Base-by-base conservation (phyloP, 2,329 filamentous ascomycete genomes). In the Beauveria sp. region DNA sequence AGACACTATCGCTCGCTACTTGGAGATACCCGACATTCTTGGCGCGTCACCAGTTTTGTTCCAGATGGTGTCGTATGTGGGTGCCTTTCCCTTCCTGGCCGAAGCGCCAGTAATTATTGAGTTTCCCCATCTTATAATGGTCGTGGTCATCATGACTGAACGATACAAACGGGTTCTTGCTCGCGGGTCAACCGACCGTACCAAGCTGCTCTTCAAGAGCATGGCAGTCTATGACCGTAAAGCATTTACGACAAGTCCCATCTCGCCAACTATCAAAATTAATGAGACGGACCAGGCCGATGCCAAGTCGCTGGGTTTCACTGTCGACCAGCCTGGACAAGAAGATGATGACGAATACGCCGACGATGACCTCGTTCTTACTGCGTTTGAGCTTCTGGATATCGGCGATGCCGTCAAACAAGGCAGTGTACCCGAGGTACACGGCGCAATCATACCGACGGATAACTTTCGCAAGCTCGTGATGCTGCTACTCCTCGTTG, bases 401-500 rank as follows among this genome's bases (percentile, higher is more conserved):
- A 82, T 85, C 34, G 77, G 82, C 53, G 83, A 87, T 10, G 83
- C 82, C 0, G 84, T 86, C 65, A 81, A 80, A 65, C 78, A 83
- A 3, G 79, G 78, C 18, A 78, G 80, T 63, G 70, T 73, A 3
- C 73, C 79, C 0, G 79, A 79, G 3, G 81, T 84, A 1, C 80
- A 84, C 49, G 81, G 82, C n/a, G 85, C 87, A 34, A 85, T 89
- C 65, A 88, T 92, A 56, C 88, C 89, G 0, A 83, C 85, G 0
- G 88, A 91, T 69, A 91, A 91, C 68, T 84, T 91, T 61, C 81
- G 86, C 50, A 87, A 85, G 67, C 74, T 92, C 8, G 73, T 91
- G 34, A 87, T 90, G 82, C 77, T 92, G 4, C 77, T 92, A 14
- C 76, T 91, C 1, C 75, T 91, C 9, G 77, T 85, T 42, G 85